Evolutionary conservation across 441 rosid species (phyloP), one percentile per base, ranked within the genome.

Genomic region (Erodium moschatum): DNA sequence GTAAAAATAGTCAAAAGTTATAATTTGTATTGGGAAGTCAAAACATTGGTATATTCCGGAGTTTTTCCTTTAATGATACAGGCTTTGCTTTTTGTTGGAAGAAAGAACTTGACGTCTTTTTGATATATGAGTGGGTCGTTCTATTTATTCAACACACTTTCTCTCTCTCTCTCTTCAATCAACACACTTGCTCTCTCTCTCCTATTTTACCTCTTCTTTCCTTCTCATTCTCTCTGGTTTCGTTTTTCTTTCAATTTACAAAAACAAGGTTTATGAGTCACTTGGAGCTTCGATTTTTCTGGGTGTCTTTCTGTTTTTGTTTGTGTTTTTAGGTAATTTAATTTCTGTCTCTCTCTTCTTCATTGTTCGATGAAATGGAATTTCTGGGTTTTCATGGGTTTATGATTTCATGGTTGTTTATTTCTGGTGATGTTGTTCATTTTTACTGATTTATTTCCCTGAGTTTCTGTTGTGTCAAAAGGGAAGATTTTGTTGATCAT

Each of bases 101-200:
- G 72, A 66, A 69, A 73, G 92, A 87, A 87, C 87, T 85, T 77
- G 95, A 85, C 87, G 84, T 91, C 86, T 46, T 77, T 81, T 84
- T 83, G 81, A 89, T 87, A 92, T 81, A 82, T 74, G 77, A 87
- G 89, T 89, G 92, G 89, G 87, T 85, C 86, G 87, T 84, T 82
- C 83, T 82, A 81, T 79, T 72, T 79, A 69, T 48, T 67, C 52
- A 19, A 16, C 68, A 15, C 40, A 40, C 68, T 21, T n/a, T 69
- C 70, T 42, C 46, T 27, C 62, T 29, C 31, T 72, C 16, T 62
- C 72, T 54, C 71, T 50, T 63, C 11, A n/a, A n/a, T 29, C 31
- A 29, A 29, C 31, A 29, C 31, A 29, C 31, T 29, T 29, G 1
- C 29, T 24, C 29, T 24, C 29, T 2, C 29, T 29, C 31, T 29